Base-by-base conservation (phyloP, 1,284 basidiomycete species). In the Thelephora terrestris region DNA sequence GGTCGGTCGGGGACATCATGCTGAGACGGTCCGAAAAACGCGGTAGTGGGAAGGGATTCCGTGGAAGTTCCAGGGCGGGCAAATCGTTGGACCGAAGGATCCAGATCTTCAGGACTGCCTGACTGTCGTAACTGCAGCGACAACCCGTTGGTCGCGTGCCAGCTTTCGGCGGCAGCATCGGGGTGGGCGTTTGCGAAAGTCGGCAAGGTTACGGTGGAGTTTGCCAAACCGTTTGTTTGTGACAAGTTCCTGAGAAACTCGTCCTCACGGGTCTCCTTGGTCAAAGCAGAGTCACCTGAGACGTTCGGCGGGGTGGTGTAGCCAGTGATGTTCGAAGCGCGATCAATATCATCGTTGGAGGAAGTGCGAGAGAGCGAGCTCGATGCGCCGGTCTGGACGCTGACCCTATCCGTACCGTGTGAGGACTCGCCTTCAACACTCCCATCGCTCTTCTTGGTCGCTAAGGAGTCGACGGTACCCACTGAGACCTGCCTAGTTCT, bases 1-100 rank as follows among this genome's bases (percentile, higher is more conserved):
- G 53, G 55, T 20, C 55, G 54, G 10, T 42, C 21, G n/a, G 5
- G 20, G 25, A 14, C 21, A 21, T 25, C n/a, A n/a, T 42, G 10
- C 5, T 42, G 39, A 14, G 9, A 48, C 40, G 16, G 35, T 44
- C 36, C 52, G 48, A 27, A 55, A 44, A 45, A 51, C 20, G 61
- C 61, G 17, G 63, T 58, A 7, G 59, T 57, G 7, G 79, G 79
- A 16, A 81, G 66, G 32, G 76, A 79, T 58, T 85, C 83, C 14
- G 83, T 85, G 32, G 79, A 81, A 51, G 76, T 75, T 36, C 73
- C 79, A 12, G 85, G 81, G 43, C 85, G 75, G 16, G 79, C 81
- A 64, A 87, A 83, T 17, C 67, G 71, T 51, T 81, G 68, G 48
- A 88, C 86, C 12, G 79, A 81, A 0, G 75, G 75, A 60, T 89